A percentile compares a stretch with the other conserved stretches of the same genome.
phyloP scores from a whole-genome alignment of 2,329 filamentous ascomycete genomes.

The Ceratocystiopsis sp. region DNA sequence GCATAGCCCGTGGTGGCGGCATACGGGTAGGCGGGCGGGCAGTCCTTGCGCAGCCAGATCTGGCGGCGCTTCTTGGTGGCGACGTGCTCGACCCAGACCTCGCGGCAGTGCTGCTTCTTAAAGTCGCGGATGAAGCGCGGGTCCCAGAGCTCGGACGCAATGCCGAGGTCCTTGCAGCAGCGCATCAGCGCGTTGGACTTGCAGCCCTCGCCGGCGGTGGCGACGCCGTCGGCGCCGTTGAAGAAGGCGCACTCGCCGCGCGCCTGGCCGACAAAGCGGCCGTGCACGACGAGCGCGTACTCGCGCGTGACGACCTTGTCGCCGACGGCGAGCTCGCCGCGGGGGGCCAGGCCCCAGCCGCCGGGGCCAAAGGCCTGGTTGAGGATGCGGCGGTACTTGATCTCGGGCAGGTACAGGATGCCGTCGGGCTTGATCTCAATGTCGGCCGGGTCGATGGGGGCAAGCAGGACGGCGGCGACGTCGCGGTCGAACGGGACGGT shows the following conservation, averaged over 20 bases:
- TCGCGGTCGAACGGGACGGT: slow-evolving; percentile 53
- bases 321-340: slow-evolving; percentile 74
- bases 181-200: slow-evolving; percentile 96
- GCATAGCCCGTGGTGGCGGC: slow-evolving; percentile 11
- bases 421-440: slow-evolving; percentile 97
- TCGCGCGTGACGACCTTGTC: slow-evolving; percentile 69
- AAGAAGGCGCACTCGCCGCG: slow-evolving; percentile 94
- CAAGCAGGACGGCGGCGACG: slow-evolving; percentile 49
- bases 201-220: slow-evolving; percentile 88
- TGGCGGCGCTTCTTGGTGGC: slow-evolving; percentile 77
- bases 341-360: slow-evolving; percentile 83
- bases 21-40: slow-evolving; percentile 48
- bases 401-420: slow-evolving; percentile 90
- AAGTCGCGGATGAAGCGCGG: slow-evolving; percentile 76
- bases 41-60: slow-evolving; percentile 74
- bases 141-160: slow-evolving; percentile 94
- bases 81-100: slow-evolving; percentile 81
- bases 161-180: slow-evolving; percentile 93
- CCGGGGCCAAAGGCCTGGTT: slow-evolving; percentile 88
- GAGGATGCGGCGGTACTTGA: slow-evolving; percentile 86
- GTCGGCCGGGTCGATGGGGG: slow-evolving; percentile 51
- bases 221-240: slow-evolving; percentile 66
- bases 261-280: slow-evolving; percentile 81
- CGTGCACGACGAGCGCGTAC: slow-evolving; percentile 79
- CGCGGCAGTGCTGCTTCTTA: slow-evolving; percentile 54